Evolutionary conservation across 2,329 filamentous ascomycete species (phyloP), one percentile per base, ranked within the genome.

Genomic region (Hypoxylon sp.): DNA sequence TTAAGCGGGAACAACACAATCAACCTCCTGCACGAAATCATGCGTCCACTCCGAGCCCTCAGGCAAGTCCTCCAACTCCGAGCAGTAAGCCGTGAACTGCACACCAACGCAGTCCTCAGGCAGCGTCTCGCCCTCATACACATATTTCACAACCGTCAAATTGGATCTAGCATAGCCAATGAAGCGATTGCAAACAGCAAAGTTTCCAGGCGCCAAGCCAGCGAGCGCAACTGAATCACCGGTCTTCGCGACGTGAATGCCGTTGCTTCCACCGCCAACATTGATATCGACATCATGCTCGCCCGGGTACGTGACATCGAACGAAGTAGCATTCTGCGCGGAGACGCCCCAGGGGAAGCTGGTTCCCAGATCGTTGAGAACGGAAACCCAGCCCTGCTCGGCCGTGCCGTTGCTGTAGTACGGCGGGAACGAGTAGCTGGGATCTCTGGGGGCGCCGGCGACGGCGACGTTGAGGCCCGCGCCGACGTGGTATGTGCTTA

Each of bases 1-100:
- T 25, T 25, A 25, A 5, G 21, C 5, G 21, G 21, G 9, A 25
- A 9, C 43, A 30, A 56, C 41, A 15, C 55, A 59, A 13, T 50
- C 36, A 2, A 59, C 51, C 32, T 59, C 51, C 51, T 59, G 51
- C 5, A 45, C 55, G 12, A 32, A 50, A 8, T 59, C 55, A 32
- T 59, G 55, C 4, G 35, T 55, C 46, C 43, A 55, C n/a, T 42
- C 19, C 3, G 37, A 41, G 7, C 38, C 50, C 2, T 15, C 40
- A 0, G 55, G 55, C 19, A 59, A 11, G 5, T 45, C 47, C 7
- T 34, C 12, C 15, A 59, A 35, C 36, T 19, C 12, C 11, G 47
- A 44, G 40, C 55, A 59, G 9, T 40, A 16, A 1, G 55, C 47
- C 30, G 47, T 32, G 36, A 59, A 52, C 23, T 34, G 9, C 13